These are phyloP conservation scores for Gentiana dahurica DNA, from an alignment of 257 asterid species.

Conservation along the genomic window DNA sequence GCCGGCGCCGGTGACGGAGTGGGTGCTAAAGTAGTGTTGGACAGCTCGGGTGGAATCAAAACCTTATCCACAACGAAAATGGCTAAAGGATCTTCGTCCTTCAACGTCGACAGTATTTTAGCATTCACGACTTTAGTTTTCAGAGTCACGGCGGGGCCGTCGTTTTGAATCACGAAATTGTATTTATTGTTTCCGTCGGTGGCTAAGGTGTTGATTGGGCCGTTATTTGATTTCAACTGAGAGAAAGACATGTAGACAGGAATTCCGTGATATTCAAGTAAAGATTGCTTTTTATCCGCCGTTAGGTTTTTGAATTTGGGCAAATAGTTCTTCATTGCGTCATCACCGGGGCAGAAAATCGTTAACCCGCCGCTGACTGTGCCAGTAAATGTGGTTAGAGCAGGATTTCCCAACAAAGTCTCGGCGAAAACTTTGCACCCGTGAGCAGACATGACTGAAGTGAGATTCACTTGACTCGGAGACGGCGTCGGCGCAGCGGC, in stretches of 20 bases:
- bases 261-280: slow-evolving; percentile 43
- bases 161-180: slow-evolving; percentile 40
- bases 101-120: slow-evolving; percentile 30
- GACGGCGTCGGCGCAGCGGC: slow-evolving; percentile 69
- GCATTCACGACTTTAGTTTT: slow-evolving; percentile 38
- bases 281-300: slow-evolving; percentile 26
- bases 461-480: slow-evolving; percentile 42
- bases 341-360: slow-evolving; percentile 66
- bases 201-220: slow-evolving; percentile 40
- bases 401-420: slow-evolving; percentile 35
- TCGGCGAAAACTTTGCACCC: slow-evolving; percentile 75
- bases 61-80: slow-evolving; percentile 40
- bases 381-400: slow-evolving; percentile 36
- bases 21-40: slow-evolving; percentile 21
- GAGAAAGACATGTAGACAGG: slow-evolving; percentile 39
- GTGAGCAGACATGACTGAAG: slow-evolving; percentile 48
- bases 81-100: slow-evolving; percentile 41
- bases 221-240: slow-evolving; percentile 44
- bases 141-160: slow-evolving; percentile 43
- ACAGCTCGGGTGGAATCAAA: slow-evolving; percentile 39
- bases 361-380: slow-evolving; percentile 51
- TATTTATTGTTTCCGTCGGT: slow-evolving; percentile 41
- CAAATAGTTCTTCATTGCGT: slow-evolving; percentile 44
- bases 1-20: slow-evolving; percentile 54
- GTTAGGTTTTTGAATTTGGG: slow-evolving; percentile 49